Base-by-base conservation (phyloP, 2,329 filamentous ascomycete genomes). In the Diaporthe citri region DNA sequence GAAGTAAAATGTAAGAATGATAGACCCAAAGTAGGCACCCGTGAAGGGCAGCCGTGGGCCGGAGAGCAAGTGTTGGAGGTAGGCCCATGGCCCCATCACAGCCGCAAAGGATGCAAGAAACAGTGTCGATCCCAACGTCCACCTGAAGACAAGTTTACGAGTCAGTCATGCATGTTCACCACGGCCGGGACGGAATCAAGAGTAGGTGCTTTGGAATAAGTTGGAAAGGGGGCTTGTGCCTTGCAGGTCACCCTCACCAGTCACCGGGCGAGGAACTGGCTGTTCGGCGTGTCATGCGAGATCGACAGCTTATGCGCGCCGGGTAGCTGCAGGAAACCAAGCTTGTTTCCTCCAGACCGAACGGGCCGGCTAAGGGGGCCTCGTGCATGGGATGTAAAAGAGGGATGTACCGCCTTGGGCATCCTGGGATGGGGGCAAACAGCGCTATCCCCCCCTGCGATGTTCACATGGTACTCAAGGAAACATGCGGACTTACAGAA, bases 81-180 rank as follows among this genome's bases (percentile, higher is more conserved):
- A 99, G 79, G 92, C 89, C 86, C 92, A 88, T 48, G 95, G 96
- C 73, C 97, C 97, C 94, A 98, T 97, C 86, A 98, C 90, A 79
- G 96, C 95, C 36, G 95, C 95, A 90, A 97, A 99, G 79, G 96
- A 98, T 79, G 92, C 90, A 80, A 98, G 89, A 87, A 98, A 98
- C 78, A 99, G 89, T 66, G 94, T 82, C 66, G 96, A 98, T 73
- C 96, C 97, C 83, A 98, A 92, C 67, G 96, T 95, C 97, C 97
- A 99, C 88, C 97, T 98, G 84, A 36, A 76, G 73, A 76, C 57
- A 62, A 69, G 67, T 77, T 71, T 75, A 41, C 60, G 59, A 46
- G 52, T 75, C 71, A 69, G 48, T 72, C 57, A 31, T 52, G 34
- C 64, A 67, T 67, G 13, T 25, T 25, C 28, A 48, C 10, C 48